These are phyloP conservation scores for Microbotryomycetes sp. DNA, from an alignment of 1,284 basidiomycete species.

Conservation along the genomic window DNA sequence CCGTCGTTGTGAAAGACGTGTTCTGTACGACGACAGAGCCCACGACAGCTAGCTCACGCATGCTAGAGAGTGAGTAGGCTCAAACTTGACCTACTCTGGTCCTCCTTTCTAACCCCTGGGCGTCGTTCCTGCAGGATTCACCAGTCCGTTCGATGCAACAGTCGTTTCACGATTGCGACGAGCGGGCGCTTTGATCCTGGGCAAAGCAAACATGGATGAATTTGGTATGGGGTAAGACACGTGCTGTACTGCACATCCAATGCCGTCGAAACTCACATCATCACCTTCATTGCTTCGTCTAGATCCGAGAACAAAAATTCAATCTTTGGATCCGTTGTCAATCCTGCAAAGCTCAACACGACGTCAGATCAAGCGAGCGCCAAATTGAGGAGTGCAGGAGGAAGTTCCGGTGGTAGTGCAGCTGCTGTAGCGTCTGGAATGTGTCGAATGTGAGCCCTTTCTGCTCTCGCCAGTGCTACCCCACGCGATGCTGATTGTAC, in stretches of 20 bases:
- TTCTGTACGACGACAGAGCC: slow-evolving; percentile 63
- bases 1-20: slow-evolving; percentile 74
- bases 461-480: neutral
- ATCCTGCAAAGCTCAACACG: slow-evolving; percentile 49
- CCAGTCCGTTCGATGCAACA: slow-evolving; percentile 79
- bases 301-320: slow-evolving; percentile 70
- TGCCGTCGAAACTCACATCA: neutral
- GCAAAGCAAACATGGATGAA: slow-evolving; percentile 94
- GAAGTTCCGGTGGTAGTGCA: slow-evolving; percentile 76
- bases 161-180: slow-evolving; percentile 60
- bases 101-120: no score
- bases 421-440: slow-evolving; percentile 70
- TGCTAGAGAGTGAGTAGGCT: slow-evolving; percentile 56
- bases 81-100: neutral
- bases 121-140: slow-evolving; percentile 52
- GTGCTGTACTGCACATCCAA: neutral
- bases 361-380: slow-evolving; percentile 6
- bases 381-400: slow-evolving; percentile 56
- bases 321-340: slow-evolving; percentile 66
- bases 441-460: slow-evolving; percentile 62
- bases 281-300: slow-evolving; percentile 1
- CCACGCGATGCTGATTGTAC: no score
- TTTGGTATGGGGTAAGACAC: slow-evolving; percentile 87
- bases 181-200: slow-evolving; percentile 66
- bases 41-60: slow-evolving; percentile 72